Evolutionary conservation across 75 land plant genomes (phyloP).

Genomic region (Cupressus sempervirens): DNA sequence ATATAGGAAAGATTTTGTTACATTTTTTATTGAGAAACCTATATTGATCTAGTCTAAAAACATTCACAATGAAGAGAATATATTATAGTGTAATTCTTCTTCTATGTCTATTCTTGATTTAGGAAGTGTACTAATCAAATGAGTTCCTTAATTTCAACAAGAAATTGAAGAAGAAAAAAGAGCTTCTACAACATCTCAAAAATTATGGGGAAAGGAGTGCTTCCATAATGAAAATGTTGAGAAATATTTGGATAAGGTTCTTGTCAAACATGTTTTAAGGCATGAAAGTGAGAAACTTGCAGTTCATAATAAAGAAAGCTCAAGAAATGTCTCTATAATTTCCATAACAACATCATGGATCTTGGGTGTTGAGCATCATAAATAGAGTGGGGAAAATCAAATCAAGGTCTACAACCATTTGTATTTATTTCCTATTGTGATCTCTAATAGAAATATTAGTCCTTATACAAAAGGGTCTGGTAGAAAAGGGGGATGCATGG

Average conservation of each 20-base stretch:
- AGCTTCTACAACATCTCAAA: background rate
- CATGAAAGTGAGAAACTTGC: slow-evolving; percentile 57
- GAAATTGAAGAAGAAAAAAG: slow-evolving; percentile 8
- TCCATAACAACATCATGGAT: background rate
- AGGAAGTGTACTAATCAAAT: slow-evolving; percentile 22
- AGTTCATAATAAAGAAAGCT: background rate
- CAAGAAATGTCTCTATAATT: background rate
- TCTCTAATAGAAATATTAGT: no score
- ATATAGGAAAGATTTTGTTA: background rate
- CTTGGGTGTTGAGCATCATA: background rate
- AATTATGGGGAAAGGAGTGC: background rate
- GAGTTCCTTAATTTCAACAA: slow-evolving; percentile 11
- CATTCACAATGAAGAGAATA: background rate
- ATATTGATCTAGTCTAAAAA: background rate
- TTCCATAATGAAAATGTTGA: slow-evolving; percentile 5
- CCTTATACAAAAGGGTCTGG: no score
- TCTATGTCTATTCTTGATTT: slow-evolving; percentile 11
- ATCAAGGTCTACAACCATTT: no score
- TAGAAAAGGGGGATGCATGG: no score
- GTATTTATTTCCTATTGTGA: no score
- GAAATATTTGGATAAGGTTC: slow-evolving; percentile 29
- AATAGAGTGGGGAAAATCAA: background rate
- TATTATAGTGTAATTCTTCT: background rate
- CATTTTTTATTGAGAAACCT: background rate
- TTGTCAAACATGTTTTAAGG: slow-evolving; percentile 57